Evolutionary conservation across 208 protist genomes (phyloP).

Genomic region (Trypanosoma caninum): DNA sequence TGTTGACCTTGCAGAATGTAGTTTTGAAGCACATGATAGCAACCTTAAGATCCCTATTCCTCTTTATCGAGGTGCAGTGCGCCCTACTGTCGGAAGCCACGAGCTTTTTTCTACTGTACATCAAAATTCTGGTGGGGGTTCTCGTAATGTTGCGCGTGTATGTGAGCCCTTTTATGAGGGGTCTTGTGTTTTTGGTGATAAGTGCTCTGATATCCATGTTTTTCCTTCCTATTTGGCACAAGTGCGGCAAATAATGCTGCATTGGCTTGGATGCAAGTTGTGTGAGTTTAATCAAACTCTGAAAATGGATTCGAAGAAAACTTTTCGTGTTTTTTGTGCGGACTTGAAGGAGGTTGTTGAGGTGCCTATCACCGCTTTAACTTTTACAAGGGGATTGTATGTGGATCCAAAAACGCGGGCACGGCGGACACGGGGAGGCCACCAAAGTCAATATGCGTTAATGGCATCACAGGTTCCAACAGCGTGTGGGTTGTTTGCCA

Average conservation of each 20-base stretch:
- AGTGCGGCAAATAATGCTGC: slow-evolving; percentile 50
- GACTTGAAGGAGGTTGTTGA: slow-evolving; percentile 82
- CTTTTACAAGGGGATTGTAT: slow-evolving; percentile 79
- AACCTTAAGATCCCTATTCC: slow-evolving; percentile 64
- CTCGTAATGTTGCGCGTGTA: slow-evolving; percentile 39
- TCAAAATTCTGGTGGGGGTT: slow-evolving; percentile 30
- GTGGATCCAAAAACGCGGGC: slow-evolving; percentile 60
- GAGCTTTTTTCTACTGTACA: slow-evolving; percentile 47
- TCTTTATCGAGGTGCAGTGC: slow-evolving; percentile 39
- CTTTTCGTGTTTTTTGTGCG: slow-evolving; percentile 72
- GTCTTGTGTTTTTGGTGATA: slow-evolving; percentile 31
- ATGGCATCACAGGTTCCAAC: slow-evolving; percentile 66
- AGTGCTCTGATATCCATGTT: slow-evolving; percentile 66
- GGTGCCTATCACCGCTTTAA: slow-evolving; percentile 50
- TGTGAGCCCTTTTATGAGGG: slow-evolving; percentile 68
- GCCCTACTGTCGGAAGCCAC: slow-evolving; percentile 47
- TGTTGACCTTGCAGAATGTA: slow-evolving; percentile 15
- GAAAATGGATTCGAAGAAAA: slow-evolving; percentile 28
- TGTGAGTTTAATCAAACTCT: slow-evolving; percentile 55
- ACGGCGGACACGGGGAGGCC: slow-evolving; percentile 40
- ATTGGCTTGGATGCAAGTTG: slow-evolving; percentile 53
- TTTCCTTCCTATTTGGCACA: slow-evolving; percentile 41
- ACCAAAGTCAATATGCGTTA: slow-evolving; percentile 33
- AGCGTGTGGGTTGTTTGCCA: slow-evolving; percentile 75
- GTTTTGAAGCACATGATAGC: slow-evolving; percentile 69